Conservation (phyloP, 495 filamentous ascomycete species). For the Aspergillus ellipticus region DNA sequence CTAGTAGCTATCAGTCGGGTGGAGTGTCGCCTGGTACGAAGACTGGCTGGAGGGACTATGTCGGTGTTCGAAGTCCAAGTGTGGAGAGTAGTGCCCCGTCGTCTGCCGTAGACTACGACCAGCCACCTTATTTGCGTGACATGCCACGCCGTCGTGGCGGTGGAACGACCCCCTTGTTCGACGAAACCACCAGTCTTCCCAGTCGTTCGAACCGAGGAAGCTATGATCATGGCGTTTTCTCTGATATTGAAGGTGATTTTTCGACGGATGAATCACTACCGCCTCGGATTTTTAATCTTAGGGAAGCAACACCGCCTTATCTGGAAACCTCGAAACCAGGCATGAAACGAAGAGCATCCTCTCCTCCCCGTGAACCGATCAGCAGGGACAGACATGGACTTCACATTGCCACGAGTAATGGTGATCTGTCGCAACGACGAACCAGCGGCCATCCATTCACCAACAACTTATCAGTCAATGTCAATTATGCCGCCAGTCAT, state of each 20-base stretch:
- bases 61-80: conserved; percentile 49
- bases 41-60: conserved; percentile 37
- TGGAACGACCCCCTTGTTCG: conserved; percentile 45
- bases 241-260: conserved; percentile 62
- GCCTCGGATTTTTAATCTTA: conserved; percentile 57
- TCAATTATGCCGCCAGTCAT: conserved; percentile 54
- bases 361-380: conserved; percentile 71
- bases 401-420: conserved; percentile 52
- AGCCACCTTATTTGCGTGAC: conserved; percentile 31
- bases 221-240: conserved; percentile 60
- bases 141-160: conserved; percentile 32
- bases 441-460: conserved; percentile 55
- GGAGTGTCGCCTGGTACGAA: conserved; percentile 46
- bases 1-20: conserved; percentile 41
- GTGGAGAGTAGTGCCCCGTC: conserved; percentile 48
- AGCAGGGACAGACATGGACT: conserved; percentile 61
- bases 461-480: conserved; percentile 54
- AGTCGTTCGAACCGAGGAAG: conserved; percentile 55
- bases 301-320: conserved; percentile 49
- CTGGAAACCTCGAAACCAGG: conserved; percentile 45
- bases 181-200: conserved; percentile 43
- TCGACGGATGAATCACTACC: conserved; percentile 61
- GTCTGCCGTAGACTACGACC: conserved; percentile 40
- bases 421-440: conserved; percentile 65
- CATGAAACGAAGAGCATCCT: conserved; percentile 78